These are phyloP conservation scores for Sicyos edulis DNA, from an alignment of 306 rosid species.

Conservation along the genomic window DNA sequence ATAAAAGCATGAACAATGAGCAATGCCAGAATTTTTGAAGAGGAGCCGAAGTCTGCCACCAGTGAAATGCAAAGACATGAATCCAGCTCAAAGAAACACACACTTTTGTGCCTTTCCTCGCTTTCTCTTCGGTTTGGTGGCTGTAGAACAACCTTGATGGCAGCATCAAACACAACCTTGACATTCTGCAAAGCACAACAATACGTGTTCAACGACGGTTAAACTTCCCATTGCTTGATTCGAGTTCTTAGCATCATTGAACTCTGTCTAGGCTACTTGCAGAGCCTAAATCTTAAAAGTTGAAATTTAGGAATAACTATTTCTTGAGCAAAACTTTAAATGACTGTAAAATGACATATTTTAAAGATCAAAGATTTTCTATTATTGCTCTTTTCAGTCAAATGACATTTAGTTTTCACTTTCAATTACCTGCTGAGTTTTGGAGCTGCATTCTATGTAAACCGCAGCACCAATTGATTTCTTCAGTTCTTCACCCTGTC, in stretches of 20 bases:
- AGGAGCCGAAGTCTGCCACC: neutral
- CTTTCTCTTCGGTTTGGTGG: conserved; percentile 47
- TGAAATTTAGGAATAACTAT: neutral
- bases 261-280: neutral
- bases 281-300: neutral
- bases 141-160: conserved; percentile 56
- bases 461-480: conserved; percentile 85
- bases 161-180: conserved; percentile 61
- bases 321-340: neutral
- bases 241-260: neutral
- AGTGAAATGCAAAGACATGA: neutral
- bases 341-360: neutral
- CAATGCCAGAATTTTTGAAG: neutral
- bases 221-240: neutral
- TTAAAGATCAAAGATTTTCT: neutral
- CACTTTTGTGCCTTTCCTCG: conserved; percentile 35
- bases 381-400: neutral
- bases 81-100: conserved; percentile 28
- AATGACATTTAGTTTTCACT: neutral
- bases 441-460: conserved; percentile 90
- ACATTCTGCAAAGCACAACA: conserved; percentile 35
- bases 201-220: neutral
- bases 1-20: conserved; percentile 4
- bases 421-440: conserved; percentile 72
- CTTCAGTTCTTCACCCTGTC: conserved; percentile 90